A percentile compares a stretch with the other conserved stretches of the same genome.
These are phyloP conservation scores for Fraxinus cuspidata DNA, from an alignment of 257 asterid species.

Conservation along the genomic window DNA sequence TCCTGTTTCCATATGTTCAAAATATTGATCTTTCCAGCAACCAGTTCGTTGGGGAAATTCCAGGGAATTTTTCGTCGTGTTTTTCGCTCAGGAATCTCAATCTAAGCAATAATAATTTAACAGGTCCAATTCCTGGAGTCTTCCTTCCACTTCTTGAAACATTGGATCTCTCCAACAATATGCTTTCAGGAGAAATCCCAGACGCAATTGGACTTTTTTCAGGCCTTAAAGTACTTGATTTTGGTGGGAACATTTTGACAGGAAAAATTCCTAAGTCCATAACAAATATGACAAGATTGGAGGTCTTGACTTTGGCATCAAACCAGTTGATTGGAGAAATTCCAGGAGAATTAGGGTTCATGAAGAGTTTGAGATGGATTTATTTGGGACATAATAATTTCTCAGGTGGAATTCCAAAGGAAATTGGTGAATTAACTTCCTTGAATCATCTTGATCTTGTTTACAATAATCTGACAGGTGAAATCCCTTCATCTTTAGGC, in stretches of 20 bases:
- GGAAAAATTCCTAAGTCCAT: conserved; percentile 63
- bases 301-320: conserved; percentile 67
- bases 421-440: conserved; percentile 48
- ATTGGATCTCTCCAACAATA: conserved; percentile 71
- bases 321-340: conserved; percentile 68
- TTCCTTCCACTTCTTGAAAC: conserved; percentile 49
- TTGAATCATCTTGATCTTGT: conserved; percentile 76
- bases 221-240: conserved; percentile 56
- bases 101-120: conserved; percentile 71
- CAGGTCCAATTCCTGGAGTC: conserved; percentile 50
- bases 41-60: conserved; percentile 62
- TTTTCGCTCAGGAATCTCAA: conserved; percentile 56
- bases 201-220: conserved; percentile 53
- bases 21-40: conserved; percentile 66
- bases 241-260: conserved; percentile 69
- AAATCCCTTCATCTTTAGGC: conserved; percentile 74
- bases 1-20: conserved; percentile 51
- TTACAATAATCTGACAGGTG: conserved; percentile 73
- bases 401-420: conserved; percentile 67
- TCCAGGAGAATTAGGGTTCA: conserved; percentile 46
- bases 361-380: conserved; percentile 60
- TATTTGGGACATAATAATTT: conserved; percentile 84
- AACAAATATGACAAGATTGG: conserved; percentile 52
- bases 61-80: conserved; percentile 37
- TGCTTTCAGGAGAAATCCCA: conserved; percentile 67